phyloP scores from a whole-genome alignment of 352 stramenopile genomes.

The Globisporangium mamillatum region DNA sequence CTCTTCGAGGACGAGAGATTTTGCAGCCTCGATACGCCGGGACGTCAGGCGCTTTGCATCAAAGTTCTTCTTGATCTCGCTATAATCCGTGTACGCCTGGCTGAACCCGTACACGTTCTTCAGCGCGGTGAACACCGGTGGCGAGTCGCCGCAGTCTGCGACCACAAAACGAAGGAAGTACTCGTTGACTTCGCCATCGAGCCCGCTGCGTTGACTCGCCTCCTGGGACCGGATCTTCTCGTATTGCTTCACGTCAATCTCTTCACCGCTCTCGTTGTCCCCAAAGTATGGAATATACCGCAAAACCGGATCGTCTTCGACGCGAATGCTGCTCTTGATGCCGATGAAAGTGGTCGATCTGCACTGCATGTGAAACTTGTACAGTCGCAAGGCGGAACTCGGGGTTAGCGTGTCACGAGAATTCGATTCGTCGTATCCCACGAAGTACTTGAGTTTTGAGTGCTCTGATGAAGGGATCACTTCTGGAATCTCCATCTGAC shows the following conservation, averaged over 20 bases:
- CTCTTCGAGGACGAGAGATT: slow-evolving; percentile 24
- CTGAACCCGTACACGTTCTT: slow-evolving; percentile 54
- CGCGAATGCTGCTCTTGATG: slow-evolving; percentile 65
- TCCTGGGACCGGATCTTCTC: slow-evolving; percentile 43
- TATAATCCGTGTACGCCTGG: slow-evolving; percentile 63
- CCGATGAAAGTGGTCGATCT: slow-evolving; percentile 65
- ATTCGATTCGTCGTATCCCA: slow-evolving; percentile 25
- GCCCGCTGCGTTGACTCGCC: slow-evolving; percentile 34
- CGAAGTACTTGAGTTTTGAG: slow-evolving; percentile 35
- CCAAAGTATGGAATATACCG: slow-evolving; percentile 91
- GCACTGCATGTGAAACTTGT: slow-evolving; percentile 48
- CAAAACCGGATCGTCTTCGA: slow-evolving; percentile 89
- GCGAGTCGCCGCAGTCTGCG: slow-evolving; percentile 42
- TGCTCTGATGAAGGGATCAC: slow-evolving; percentile 18
- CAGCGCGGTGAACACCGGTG: slow-evolving; percentile 60
- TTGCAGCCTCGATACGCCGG: slow-evolving; percentile 44
- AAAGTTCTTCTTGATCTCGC: slow-evolving; percentile 65
- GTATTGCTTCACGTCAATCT: slow-evolving; percentile 74
- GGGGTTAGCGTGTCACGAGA: slow-evolving; percentile 21
- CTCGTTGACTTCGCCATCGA: slow-evolving; percentile 71
- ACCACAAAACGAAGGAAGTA: slow-evolving; percentile 67
- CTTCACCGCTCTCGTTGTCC: slow-evolving; percentile 83
- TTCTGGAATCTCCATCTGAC: slow-evolving; percentile 43
- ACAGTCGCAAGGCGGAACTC: slow-evolving; percentile 32
- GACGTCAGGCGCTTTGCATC: slow-evolving; percentile 36